phyloP scores from a whole-genome alignment of 2,329 filamentous ascomycete species.

The Arthrinium phaeospermum region DNA sequence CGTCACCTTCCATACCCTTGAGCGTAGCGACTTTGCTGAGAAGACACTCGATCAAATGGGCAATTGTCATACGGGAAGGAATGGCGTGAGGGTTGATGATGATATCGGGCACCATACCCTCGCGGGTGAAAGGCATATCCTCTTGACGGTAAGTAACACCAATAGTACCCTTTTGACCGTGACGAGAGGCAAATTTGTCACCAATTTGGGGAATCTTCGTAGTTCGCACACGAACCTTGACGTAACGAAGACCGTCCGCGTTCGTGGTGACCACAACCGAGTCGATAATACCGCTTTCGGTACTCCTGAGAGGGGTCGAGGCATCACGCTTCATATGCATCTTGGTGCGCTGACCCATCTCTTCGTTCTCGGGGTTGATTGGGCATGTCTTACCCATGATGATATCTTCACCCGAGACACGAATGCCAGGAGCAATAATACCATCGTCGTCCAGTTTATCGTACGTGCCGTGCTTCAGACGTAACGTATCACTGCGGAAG shows the following conservation, averaged over 20 bases:
- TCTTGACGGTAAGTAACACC: constrained; percentile 98
- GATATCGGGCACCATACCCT: constrained; percentile 91
- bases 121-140: constrained; percentile 96
- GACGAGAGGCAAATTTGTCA: constrained; percentile 98
- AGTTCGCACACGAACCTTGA: constrained; percentile 95
- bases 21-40: constrained; percentile 94
- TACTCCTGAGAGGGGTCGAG: constrained; percentile 91
- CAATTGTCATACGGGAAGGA: constrained; percentile 99
- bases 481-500: constrained; percentile 83
- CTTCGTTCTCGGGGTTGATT: constrained; percentile 89
- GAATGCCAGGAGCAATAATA: constrained; percentile 89
- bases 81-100: constrained; percentile 99
- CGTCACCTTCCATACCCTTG: constrained; percentile 94
- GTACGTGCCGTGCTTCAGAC: constrained; percentile 93
- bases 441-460: constrained; percentile 98
- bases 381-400: constrained; percentile 99
- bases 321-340: constrained; percentile 93
- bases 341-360: constrained; percentile 89
- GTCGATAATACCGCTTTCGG: constrained; percentile 96
- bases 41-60: constrained; percentile 98
- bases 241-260: constrained; percentile 90
- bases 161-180: constrained; percentile 99
- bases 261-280: constrained; percentile 94
- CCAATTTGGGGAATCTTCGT: constrained; percentile 99
- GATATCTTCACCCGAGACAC: constrained; percentile 96